Percentiles rank a stretch among this genome's conserved stretches.
Conservation (phyloP, 2,329 filamentous ascomycete genomes). For the Pyrenophora teres region DNA sequence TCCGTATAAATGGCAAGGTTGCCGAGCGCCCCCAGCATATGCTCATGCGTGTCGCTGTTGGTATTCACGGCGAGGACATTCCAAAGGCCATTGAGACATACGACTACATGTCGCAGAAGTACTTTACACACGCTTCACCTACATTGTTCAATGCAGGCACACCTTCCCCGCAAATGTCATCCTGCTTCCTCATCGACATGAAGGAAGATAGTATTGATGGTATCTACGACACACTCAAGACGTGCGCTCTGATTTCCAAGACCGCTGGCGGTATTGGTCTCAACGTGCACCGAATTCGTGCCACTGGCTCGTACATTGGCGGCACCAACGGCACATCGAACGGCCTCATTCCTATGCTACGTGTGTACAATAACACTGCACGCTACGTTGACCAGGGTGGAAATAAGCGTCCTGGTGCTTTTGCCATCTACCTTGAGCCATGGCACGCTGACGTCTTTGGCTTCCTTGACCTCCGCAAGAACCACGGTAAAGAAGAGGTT, state of each 20-base stretch:
- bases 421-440: slow-evolving; percentile 98
- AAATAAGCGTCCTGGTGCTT: slow-evolving; percentile 98
- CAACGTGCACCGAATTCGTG: slow-evolving; percentile 94
- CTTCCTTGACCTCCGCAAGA: slow-evolving; percentile 97
- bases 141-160: slow-evolving; percentile 98
- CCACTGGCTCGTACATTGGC: slow-evolving; percentile 96
- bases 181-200: slow-evolving; percentile 99
- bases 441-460: slow-evolving; percentile 98
- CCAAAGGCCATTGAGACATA: slow-evolving; percentile 97
- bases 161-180: slow-evolving; percentile 90
- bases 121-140: slow-evolving; percentile 96
- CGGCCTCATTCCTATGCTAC: slow-evolving; percentile 95
- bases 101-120: slow-evolving; percentile 98
- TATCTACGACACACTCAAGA: slow-evolving; percentile 99
- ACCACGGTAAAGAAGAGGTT: slow-evolving; percentile 98
- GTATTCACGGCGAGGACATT: slow-evolving; percentile 93
- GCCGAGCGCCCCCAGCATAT: slow-evolving; percentile 98
- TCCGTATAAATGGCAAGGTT: slow-evolving; percentile 93
- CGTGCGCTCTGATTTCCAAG: slow-evolving; percentile 99
- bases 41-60: slow-evolving; percentile 99
- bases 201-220: slow-evolving; percentile 99
- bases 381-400: slow-evolving; percentile 98
- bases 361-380: slow-evolving; percentile 99
- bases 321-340: slow-evolving; percentile 99
- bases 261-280: slow-evolving; percentile 97